Conservation (phyloP, 2,329 filamentous ascomycete species). For the Verticillium isaacii region DNA sequence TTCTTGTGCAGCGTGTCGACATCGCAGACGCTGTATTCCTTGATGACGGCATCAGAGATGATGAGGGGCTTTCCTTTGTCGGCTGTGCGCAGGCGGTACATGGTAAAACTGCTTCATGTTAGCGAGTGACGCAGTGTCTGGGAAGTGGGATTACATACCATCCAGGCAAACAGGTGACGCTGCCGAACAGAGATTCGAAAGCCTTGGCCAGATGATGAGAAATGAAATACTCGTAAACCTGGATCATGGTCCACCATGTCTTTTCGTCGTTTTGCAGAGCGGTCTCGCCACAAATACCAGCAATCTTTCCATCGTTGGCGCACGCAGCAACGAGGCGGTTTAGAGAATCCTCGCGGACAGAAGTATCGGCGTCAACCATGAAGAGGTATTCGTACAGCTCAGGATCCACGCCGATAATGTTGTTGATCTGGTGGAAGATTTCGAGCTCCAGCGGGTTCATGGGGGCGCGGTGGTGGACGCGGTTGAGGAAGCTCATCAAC, state of each 20-base stretch:
- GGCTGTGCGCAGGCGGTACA: slow-evolving; percentile 93
- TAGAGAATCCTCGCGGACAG: slow-evolving; percentile 84
- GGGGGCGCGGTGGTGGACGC: slow-evolving; percentile 86
- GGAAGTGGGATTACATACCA: slow-evolving; percentile 61
- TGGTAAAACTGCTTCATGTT: slow-evolving; percentile 73
- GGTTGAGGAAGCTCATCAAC: slow-evolving; percentile 95
- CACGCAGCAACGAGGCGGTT: slow-evolving; percentile 91
- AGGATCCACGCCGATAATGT: slow-evolving; percentile 96
- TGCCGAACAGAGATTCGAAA: slow-evolving; percentile 96
- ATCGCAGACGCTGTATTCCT: slow-evolving; percentile 81
- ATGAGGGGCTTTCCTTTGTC: slow-evolving; percentile 94
- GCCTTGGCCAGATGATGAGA: slow-evolving; percentile 96
- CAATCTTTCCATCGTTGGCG: slow-evolving; percentile 91
- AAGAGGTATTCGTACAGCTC: slow-evolving; percentile 96
- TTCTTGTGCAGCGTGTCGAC: slow-evolving; percentile 97
- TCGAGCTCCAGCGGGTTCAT: slow-evolving; percentile 97
- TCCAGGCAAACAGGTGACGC: slow-evolving; percentile 96
- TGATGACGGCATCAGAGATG: slow-evolving; percentile 82
- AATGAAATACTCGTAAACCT: slow-evolving; percentile 99
- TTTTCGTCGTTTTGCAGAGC: slow-evolving; percentile 92
- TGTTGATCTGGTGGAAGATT: slow-evolving; percentile 99
- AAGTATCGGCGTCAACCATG: slow-evolving; percentile 97
- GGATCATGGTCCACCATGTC: slow-evolving; percentile 99
- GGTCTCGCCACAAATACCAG: slow-evolving; percentile 95
- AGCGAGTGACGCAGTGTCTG: slow-evolving; percentile 17